phyloP scores from a whole-genome alignment of 805 yeast species.

The Yarrowia sp. region DNA sequence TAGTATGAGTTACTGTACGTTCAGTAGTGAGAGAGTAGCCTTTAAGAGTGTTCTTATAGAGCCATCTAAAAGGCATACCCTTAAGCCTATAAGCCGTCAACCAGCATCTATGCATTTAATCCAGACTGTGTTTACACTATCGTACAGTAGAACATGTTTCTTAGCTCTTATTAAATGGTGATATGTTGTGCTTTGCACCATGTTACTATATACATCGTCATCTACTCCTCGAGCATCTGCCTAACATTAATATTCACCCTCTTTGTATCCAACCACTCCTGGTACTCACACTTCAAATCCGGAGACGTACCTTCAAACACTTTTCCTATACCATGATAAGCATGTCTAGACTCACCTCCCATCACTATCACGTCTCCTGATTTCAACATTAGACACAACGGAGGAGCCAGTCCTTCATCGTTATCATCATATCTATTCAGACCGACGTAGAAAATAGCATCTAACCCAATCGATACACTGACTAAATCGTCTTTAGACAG shows the following conservation, averaged over 20 bases:
- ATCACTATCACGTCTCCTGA: slow-evolving; percentile 45
- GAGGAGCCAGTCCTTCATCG: slow-evolving; percentile 29
- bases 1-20: too few relatives aligned
- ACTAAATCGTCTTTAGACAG: slow-evolving; percentile 40
- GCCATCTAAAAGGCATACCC: too few relatives aligned
- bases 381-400: slow-evolving; percentile 40
- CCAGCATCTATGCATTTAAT: too few relatives aligned
- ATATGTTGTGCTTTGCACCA: too few relatives aligned
- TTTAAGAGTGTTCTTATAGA: too few relatives aligned
- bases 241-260: slow-evolving; percentile 44
- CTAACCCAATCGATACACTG: slow-evolving; percentile 44
- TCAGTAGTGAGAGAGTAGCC: too few relatives aligned
- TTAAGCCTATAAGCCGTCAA: too few relatives aligned
- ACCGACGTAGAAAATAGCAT: slow-evolving; percentile 42
- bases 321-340: slow-evolving; percentile 46
- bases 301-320: slow-evolving; percentile 42
- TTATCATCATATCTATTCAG: slow-evolving; percentile 29
- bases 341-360: slow-evolving; percentile 44
- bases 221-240: slow-evolving; percentile 38
- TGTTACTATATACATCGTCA: neutral
- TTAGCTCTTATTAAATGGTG: too few relatives aligned
- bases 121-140: too few relatives aligned
- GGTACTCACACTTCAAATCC: slow-evolving; percentile 28
- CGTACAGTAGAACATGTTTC: too few relatives aligned
- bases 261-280: slow-evolving; percentile 40